A percentile compares a stretch with the other conserved stretches of the same genome.
Evolutionary conservation across 2,329 filamentous ascomycete species (phyloP).

Genomic region (Septoria linicola): DNA sequence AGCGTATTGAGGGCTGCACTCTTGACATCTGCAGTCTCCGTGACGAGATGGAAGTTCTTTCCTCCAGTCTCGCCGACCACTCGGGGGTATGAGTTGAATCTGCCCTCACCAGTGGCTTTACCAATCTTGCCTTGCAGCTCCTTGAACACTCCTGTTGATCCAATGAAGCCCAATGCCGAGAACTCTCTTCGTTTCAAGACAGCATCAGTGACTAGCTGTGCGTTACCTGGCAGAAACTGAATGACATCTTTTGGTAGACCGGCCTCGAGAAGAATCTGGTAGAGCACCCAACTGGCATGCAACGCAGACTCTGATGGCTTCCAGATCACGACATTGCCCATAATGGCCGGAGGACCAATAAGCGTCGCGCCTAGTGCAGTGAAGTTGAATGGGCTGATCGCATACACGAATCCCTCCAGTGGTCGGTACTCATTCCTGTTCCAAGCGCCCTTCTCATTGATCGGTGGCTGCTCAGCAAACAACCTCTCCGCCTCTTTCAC

Average conservation of each 20-base stretch:
- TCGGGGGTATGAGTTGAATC: slow-evolving; percentile 78
- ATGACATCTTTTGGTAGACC: slow-evolving; percentile 84
- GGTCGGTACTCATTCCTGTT: slow-evolving; percentile 76
- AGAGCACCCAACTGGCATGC: slow-evolving; percentile 80
- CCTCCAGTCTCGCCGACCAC: slow-evolving; percentile 86
- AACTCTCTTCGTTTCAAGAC: slow-evolving; percentile 76
- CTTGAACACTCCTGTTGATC: slow-evolving; percentile 86
- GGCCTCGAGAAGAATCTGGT: slow-evolving; percentile 87
- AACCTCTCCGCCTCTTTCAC: background rate
- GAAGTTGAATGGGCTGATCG: slow-evolving; percentile 93
- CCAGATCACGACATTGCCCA: slow-evolving; percentile 94
- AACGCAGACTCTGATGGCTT: slow-evolving; percentile 86
- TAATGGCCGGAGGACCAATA: slow-evolving; percentile 73
- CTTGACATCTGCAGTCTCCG: slow-evolving; percentile 70
- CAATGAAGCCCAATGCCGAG: slow-evolving; percentile 86
- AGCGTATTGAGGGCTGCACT: slow-evolving; percentile 79
- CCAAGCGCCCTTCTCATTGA: background rate
- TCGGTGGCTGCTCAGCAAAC: background rate
- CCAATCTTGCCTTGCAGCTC: slow-evolving; percentile 83
- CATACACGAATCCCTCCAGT: slow-evolving; percentile 92
- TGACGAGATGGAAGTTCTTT: slow-evolving; percentile 87
- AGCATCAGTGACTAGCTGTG: slow-evolving; percentile 73
- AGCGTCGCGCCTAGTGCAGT: slow-evolving; percentile 90
- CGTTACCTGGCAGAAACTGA: slow-evolving; percentile 86
- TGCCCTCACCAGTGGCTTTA: slow-evolving; percentile 72